Evolutionary conservation across 768 basidiomycete species (phyloP).

Genomic region (Boletus tylopilopsis): DNA sequence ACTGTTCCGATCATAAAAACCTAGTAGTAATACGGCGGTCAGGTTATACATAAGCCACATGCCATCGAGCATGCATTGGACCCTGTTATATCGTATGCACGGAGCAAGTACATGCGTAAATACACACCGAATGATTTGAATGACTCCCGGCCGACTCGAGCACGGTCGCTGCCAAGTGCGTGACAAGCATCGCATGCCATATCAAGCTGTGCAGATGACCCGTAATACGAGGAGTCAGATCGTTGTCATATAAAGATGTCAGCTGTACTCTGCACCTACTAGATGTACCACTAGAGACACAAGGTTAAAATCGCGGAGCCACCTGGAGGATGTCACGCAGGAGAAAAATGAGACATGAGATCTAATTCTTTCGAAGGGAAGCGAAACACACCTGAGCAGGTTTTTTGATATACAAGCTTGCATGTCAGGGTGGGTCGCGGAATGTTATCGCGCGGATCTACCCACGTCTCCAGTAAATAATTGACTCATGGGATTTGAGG

Average conservation of each 20-base stretch:
- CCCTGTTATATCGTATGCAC: conserved; percentile 17
- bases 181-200: conserved; percentile 31
- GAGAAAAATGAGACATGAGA: conserved; percentile 24
- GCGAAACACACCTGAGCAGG: conserved; percentile 31
- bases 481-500: conserved; percentile 24
- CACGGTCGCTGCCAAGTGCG: conserved; percentile 19
- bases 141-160: conserved; percentile 22
- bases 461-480: conserved; percentile 25
- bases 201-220: conserved; percentile 23
- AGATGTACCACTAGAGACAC: conserved; percentile 28
- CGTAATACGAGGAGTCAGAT: conserved; percentile 8
- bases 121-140: conserved; percentile 31
- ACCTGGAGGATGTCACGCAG: conserved; percentile 32
- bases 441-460: conserved; percentile 20
- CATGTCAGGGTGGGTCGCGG: conserved; percentile 25
- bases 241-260: conserved; percentile 7
- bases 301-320: conserved; percentile 25
- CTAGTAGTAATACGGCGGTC: conserved; percentile 23
- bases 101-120: conserved; percentile 2
- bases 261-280: conserved; percentile 31
- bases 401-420: conserved; percentile 35
- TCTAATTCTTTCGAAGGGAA: conserved; percentile 17
- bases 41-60: conserved; percentile 8
- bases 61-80: conserved; percentile 21
- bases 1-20: conserved; percentile 37